Conservation (phyloP, 2,329 filamentous ascomycete species). For the Rutstroemia sp. region DNA sequence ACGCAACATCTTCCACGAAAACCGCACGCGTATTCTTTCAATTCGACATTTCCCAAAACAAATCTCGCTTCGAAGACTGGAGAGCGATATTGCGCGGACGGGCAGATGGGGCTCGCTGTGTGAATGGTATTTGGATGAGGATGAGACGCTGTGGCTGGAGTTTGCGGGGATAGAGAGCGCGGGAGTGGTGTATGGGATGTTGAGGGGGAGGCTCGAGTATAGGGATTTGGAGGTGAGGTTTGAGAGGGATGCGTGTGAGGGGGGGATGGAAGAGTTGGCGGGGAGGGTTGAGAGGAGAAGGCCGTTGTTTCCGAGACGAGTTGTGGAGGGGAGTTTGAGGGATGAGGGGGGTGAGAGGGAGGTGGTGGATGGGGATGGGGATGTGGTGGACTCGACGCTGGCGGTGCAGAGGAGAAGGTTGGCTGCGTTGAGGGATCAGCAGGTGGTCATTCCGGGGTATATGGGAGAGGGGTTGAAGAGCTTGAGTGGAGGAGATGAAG, state of each 20-base stretch:
- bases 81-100: conserved; percentile 8
- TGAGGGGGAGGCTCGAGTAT: conserved; percentile 13
- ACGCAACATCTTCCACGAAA: not conserved
- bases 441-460: conserved; percentile 16
- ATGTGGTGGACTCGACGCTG: not conserved
- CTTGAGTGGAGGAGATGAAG: conserved; percentile 22
- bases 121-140: conserved; percentile 19
- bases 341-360: not conserved
- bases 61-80: conserved; percentile 9
- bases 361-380: not conserved
- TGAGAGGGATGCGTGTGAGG: conserved; percentile 22
- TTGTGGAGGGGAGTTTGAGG: not conserved
- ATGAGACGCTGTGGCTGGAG: conserved; percentile 17
- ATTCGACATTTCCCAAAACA: conserved; percentile 13
- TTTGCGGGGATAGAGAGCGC: conserved; percentile 20
- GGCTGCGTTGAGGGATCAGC: conserved; percentile 12
- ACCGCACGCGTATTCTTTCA: conserved; percentile 14
- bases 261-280: conserved; percentile 18
- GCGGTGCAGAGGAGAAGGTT: conserved; percentile 8
- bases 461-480: conserved; percentile 10
- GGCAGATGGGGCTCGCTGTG: conserved; percentile 12
- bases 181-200: conserved; percentile 12
- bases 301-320: not conserved
- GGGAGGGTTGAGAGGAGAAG: not conserved
- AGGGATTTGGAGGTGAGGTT: conserved; percentile 11